phyloP scores from a whole-genome alignment of 1,139 yeast genomes.

The Debaryomyces sp. region DNA sequence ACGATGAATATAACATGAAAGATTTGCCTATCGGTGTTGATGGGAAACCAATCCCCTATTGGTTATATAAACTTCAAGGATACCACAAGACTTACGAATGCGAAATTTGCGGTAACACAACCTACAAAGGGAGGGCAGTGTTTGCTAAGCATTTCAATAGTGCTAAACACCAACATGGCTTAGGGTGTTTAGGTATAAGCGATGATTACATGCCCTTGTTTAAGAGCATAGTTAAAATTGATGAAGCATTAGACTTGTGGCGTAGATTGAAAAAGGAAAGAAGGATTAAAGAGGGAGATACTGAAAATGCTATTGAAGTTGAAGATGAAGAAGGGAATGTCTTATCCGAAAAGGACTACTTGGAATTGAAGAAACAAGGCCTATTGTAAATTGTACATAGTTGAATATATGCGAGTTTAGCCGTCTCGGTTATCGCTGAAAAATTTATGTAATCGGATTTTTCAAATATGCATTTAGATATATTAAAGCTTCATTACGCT shows the following conservation, averaged over 20 bases:
- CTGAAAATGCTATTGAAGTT: conserved; percentile 70
- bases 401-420: not conserved
- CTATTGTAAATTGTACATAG: conserved; percentile 34
- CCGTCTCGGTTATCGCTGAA: conserved; percentile 6
- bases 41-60: conserved; percentile 89
- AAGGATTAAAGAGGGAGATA: conserved; percentile 40
- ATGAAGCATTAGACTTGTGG: conserved; percentile 70
- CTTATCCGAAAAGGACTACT: conserved; percentile 79
- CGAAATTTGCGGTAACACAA: conserved; percentile 82
- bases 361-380: conserved; percentile 86
- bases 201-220: conserved; percentile 45
- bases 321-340: conserved; percentile 95
- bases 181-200: conserved; percentile 74
- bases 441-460: not conserved
- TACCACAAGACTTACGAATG: conserved; percentile 72
- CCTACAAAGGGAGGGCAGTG: conserved; percentile 72
- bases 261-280: conserved; percentile 43
- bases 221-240: conserved; percentile 65
- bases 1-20: conserved; percentile 32
- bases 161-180: conserved; percentile 70
- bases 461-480: not conserved
- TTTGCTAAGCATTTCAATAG: conserved; percentile 77
- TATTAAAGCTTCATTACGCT: conserved; percentile 1
- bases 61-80: conserved; percentile 93
- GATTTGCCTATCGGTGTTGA: conserved; percentile 83